Evolutionary conservation across 768 basidiomycete species (phyloP).

Genomic region (Lentinula guzmanii): DNA sequence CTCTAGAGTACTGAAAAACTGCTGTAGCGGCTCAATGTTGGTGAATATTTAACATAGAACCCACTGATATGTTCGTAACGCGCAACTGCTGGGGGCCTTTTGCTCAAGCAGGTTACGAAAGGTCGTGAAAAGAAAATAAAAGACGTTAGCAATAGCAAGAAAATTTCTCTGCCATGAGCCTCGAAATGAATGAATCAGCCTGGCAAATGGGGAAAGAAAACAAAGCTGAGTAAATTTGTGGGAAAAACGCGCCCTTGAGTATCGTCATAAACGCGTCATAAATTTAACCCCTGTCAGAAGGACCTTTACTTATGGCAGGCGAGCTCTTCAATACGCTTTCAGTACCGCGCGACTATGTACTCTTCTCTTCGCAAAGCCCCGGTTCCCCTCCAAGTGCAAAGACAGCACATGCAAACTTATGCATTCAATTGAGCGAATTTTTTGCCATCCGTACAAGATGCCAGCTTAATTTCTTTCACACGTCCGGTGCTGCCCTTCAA

Average conservation of each 20-base stretch:
- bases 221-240: background rate
- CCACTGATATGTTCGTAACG: background rate
- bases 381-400: too few relatives aligned
- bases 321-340: too few relatives aligned
- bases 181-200: background rate
- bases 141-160: background rate
- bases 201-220: background rate
- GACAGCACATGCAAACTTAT: too few relatives aligned
- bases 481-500: too few relatives aligned
- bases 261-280: background rate
- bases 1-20: background rate
- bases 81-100: background rate
- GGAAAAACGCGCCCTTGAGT: background rate
- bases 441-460: too few relatives aligned
- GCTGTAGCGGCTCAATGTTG: background rate
- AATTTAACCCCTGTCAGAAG: background rate
- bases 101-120: background rate
- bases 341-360: too few relatives aligned
- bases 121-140: background rate
- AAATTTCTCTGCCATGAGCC: background rate
- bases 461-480: too few relatives aligned
- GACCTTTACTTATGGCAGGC: too few relatives aligned
- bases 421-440: too few relatives aligned
- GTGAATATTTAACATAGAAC: background rate
- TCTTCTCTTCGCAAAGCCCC: too few relatives aligned